These are phyloP conservation scores for Neospora caninum DNA, from an alignment of 169 alveolate genomes.

Conservation along the genomic window DNA sequence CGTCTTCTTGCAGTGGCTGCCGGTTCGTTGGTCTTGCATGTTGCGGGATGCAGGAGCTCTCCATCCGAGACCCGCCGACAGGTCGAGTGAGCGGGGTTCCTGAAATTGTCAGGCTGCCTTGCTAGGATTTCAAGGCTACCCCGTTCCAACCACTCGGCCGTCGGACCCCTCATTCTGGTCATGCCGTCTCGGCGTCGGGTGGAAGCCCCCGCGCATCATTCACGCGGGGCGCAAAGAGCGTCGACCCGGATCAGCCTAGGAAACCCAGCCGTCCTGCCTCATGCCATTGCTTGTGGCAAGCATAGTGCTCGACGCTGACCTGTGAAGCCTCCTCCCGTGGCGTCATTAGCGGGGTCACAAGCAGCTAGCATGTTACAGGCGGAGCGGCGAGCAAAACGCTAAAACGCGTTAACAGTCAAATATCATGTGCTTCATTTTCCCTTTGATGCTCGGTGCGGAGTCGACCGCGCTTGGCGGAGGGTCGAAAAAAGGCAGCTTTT, in stretches of 20 bases:
- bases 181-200: background rate
- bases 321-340: background rate
- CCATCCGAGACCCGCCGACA: background rate
- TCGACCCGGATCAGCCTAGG: background rate
- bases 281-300: background rate
- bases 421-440: background rate
- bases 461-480: background rate
- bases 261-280: background rate
- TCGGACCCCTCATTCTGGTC: background rate
- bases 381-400: background rate
- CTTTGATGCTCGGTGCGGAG: background rate
- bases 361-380: slow-evolving; percentile 21
- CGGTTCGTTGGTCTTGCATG: background rate
- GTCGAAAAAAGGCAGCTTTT: background rate
- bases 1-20: background rate
- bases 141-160: background rate
- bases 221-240: background rate
- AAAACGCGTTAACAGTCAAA: background rate
- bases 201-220: background rate
- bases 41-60: background rate
- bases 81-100: background rate
- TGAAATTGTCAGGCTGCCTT: background rate
- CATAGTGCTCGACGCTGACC: background rate
- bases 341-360: background rate
- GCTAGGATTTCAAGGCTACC: background rate